These are phyloP conservation scores for Pyrrhoderma lamaoense DNA, from an alignment of 1,284 basidiomycete genomes.

Conservation along the genomic window DNA sequence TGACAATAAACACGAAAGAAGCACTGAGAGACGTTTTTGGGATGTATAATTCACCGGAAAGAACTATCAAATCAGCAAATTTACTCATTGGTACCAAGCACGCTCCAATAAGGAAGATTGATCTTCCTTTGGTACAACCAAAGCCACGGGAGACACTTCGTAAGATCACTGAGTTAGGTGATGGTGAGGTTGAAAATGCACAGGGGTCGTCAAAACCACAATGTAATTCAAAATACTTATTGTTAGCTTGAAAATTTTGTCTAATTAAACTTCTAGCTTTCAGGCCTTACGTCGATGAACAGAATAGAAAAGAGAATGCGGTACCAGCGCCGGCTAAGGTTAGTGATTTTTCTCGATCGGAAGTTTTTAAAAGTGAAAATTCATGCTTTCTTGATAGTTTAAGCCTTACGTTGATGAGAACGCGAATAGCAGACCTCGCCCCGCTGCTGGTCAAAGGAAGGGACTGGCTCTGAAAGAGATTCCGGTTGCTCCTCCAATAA, in stretches of 20 bases:
- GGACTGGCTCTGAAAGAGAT: constrained; percentile 14
- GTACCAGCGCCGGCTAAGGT: constrained; percentile 43
- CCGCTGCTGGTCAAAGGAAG: constrained; percentile 12
- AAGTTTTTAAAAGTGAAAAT: too few species aligned
- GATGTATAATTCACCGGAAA: constrained; percentile 86
- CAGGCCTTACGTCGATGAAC: constrained; percentile 48
- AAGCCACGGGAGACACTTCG: constrained; percentile 27
- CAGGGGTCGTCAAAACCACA: constrained; percentile 31
- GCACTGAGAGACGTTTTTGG: constrained; percentile 90
- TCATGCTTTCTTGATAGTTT: background rate
- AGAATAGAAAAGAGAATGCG: constrained; percentile 37
- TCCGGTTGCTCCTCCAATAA: constrained; percentile 3
- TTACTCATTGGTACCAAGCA: constrained; percentile 56
- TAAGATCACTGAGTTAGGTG: constrained; percentile 23
- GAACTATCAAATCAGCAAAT: constrained; percentile 47
- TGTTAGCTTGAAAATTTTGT: too few species aligned
- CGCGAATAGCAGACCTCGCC: constrained; percentile 6
- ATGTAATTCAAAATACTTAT: background rate
- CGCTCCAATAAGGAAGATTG: constrained; percentile 58
- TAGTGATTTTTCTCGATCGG: constrained; percentile 6
- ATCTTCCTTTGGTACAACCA: constrained; percentile 31
- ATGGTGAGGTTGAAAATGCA: constrained; percentile 30
- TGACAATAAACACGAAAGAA: constrained; percentile 83
- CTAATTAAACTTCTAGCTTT: constrained; percentile 27
- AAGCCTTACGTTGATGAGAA: constrained; percentile 17